Evolutionary conservation across 2,329 filamentous ascomycete genomes (phyloP).

Genomic region (Pochonia chlamydosporia): DNA sequence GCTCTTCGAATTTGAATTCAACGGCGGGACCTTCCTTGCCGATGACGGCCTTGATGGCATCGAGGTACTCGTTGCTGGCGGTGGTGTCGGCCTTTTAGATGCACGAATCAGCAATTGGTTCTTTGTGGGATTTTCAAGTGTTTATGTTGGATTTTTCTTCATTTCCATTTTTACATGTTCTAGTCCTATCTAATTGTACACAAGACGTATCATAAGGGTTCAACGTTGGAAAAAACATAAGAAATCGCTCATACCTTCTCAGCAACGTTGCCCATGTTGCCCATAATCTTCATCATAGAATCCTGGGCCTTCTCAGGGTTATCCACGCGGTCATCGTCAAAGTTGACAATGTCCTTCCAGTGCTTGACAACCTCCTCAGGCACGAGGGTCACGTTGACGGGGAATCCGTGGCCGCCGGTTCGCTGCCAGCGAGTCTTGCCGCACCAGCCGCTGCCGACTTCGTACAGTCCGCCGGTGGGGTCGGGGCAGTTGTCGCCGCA

Average conservation of each 20-base stretch:
- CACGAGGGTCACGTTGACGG: constrained; percentile 73
- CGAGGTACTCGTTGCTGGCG: constrained; percentile 59
- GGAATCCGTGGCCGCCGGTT: constrained; percentile 83
- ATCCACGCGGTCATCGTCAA: constrained; percentile 82
- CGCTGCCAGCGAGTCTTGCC: constrained; percentile 93
- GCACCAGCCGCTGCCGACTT: constrained; percentile 92
- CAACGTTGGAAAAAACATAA: constrained; percentile 5
- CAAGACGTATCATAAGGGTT: constrained; percentile 2
- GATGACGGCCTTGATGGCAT: constrained; percentile 71
- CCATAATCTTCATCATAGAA: constrained; percentile 68
- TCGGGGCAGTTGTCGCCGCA: constrained; percentile 79
- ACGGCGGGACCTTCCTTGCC: constrained; percentile 64
- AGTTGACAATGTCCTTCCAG: constrained; percentile 77
- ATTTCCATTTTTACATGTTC: constrained; percentile 10
- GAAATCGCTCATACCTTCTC: constrained; percentile 51
- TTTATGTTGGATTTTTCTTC: background rate
- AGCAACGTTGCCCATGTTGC: constrained; percentile 77
- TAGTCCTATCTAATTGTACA: constrained; percentile 15
- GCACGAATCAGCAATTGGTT: constrained; percentile 15
- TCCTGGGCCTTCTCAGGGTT: constrained; percentile 76
- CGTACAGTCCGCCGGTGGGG: constrained; percentile 82
- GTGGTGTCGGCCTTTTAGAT: constrained; percentile 15
- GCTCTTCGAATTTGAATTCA: constrained; percentile 77
- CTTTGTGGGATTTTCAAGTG: background rate
- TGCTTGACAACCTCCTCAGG: constrained; percentile 76